These are phyloP conservation scores for Debaryomyces tyrocola DNA, from an alignment of 805 yeast species.

Conservation along the genomic window DNA sequence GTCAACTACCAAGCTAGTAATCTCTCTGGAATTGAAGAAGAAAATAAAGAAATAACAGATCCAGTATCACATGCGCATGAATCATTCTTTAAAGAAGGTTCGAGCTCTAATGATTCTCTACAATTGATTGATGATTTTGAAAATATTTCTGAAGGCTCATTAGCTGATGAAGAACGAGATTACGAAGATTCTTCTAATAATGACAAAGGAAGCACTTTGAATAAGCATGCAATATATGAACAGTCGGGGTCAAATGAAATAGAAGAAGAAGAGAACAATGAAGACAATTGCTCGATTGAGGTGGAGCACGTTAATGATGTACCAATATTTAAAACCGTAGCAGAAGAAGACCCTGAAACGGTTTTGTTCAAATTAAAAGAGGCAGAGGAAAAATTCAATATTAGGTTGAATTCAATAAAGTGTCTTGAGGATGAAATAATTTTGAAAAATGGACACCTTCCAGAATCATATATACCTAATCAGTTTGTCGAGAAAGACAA, in stretches of 20 bases:
- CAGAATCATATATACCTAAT: slow-evolving; percentile 4
- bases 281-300: background rate
- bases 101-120: background rate
- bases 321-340: slow-evolving; percentile 28
- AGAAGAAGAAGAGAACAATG: slow-evolving; percentile 2
- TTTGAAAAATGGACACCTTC: background rate
- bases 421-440: slow-evolving; percentile 18
- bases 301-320: slow-evolving; percentile 4
- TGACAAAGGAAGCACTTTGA: background rate
- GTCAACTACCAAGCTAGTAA: background rate
- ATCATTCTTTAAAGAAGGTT: background rate
- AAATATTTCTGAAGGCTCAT: background rate
- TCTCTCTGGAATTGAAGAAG: slow-evolving; percentile 6
- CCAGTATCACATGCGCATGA: background rate
- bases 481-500: slow-evolving; percentile 2
- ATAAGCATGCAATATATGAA: background rate
- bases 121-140: slow-evolving; percentile 3
- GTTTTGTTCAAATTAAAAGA: slow-evolving; percentile 19
- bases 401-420: slow-evolving; percentile 20
- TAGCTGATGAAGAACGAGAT: slow-evolving; percentile 7
- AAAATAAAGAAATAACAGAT: slow-evolving; percentile 2
- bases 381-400: slow-evolving; percentile 23
- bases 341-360: slow-evolving; percentile 24
- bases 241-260: background rate
- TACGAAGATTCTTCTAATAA: background rate